Evolutionary conservation across 495 filamentous ascomycete genomes (phyloP).

Genomic region (Penicillium fimorum): DNA sequence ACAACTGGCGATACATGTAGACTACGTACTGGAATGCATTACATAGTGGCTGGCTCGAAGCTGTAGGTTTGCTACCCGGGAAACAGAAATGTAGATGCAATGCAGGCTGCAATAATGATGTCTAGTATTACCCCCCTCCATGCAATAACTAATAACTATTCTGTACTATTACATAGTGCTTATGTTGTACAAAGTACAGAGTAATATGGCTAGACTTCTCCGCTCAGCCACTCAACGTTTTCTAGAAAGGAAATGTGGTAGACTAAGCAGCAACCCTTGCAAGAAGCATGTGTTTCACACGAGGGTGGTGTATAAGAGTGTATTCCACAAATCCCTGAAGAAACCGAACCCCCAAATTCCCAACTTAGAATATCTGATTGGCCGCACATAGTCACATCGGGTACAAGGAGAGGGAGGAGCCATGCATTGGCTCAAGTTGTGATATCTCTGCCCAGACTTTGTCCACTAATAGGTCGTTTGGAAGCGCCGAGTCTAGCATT

Average conservation of each 20-base stretch:
- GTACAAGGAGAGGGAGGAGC: conserved; percentile 2
- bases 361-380: conserved; percentile 15
- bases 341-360: background rate
- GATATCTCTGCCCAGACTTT: background rate
- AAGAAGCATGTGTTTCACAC: conserved; percentile 5
- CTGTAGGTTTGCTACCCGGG: background rate
- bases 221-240: conserved; percentile 2
- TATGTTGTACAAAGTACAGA: background rate
- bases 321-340: background rate
- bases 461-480: conserved; percentile 16
- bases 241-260: conserved; percentile 5
- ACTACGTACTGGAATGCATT: background rate
- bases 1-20: background rate
- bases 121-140: conserved; percentile 4
- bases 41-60: conserved; percentile 1
- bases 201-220: background rate
- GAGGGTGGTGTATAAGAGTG: background rate
- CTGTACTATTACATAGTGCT: background rate
- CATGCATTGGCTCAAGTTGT: background rate
- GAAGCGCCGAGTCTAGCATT: conserved; percentile 15
- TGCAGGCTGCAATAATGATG: conserved; percentile 14
- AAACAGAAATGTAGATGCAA: conserved; percentile 8
- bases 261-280: background rate
- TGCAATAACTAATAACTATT: background rate
- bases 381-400: conserved; percentile 21